Conservation (phyloP, 345 rosid species). For the Noccaea caerulescens region DNA sequence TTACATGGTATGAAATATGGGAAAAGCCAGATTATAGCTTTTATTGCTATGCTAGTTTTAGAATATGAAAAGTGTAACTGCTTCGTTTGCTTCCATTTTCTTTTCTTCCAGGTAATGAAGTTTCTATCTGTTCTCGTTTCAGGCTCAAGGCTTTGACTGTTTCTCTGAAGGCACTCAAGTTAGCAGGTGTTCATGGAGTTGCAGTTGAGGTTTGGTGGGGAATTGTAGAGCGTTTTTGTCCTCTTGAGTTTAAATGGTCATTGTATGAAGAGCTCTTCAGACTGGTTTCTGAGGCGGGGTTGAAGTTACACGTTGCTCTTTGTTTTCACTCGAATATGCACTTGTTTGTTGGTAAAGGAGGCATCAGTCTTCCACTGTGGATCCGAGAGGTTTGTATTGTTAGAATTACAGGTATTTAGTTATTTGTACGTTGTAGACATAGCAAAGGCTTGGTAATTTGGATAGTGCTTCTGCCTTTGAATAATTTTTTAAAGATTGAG, state of each 20-base stretch:
- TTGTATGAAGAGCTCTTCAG: conserved; percentile 66
- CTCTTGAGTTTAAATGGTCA: conserved; percentile 64
- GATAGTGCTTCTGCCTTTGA: conserved; percentile 22
- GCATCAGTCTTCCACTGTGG: conserved; percentile 70
- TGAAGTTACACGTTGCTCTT: conserved; percentile 65
- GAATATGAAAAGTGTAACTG: neutral
- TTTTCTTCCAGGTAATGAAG: conserved; percentile 12
- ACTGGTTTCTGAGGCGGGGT: conserved; percentile 56
- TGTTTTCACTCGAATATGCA: conserved; percentile 64
- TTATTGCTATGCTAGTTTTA: too few species aligned
- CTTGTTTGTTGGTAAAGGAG: conserved; percentile 51
- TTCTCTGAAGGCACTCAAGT: conserved; percentile 73
- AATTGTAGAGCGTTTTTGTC: conserved; percentile 63
- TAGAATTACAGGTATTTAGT: conserved; percentile 35
- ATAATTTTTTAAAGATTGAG: neutral
- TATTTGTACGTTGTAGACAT: conserved; percentile 21
- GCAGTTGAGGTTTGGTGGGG: conserved; percentile 84
- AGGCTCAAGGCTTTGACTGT: conserved; percentile 71
- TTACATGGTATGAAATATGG: conserved; percentile 24
- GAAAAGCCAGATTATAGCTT: neutral
- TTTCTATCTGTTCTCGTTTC: conserved; percentile 45
- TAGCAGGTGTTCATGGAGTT: conserved; percentile 75
- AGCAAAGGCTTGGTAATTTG: conserved; percentile 21
- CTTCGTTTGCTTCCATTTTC: conserved; percentile 4
- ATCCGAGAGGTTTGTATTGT: conserved; percentile 58